Evolutionary conservation across 257 asterid species (phyloP), one percentile per base, ranked within the genome.

Genomic region (Solanum chiquidenum): DNA sequence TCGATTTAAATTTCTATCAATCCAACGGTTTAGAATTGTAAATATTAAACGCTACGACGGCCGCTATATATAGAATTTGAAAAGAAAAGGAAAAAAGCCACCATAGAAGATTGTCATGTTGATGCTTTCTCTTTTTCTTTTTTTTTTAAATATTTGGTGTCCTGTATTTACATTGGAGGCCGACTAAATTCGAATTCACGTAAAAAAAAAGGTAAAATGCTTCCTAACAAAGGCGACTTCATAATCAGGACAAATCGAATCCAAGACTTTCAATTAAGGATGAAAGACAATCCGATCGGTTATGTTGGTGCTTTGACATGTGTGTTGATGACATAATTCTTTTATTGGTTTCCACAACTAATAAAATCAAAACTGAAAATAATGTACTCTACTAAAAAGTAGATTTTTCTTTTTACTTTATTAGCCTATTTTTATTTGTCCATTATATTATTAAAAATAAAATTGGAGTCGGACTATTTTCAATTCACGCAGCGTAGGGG

Each of bases 201-300:
- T 49, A 21, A 49, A 49, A 0, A 49, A 52, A 0, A 1, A 2
- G 18, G 52, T 52, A 52, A 16, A 52, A 16, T 0, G 8, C 1
- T 52, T 0, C 3, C 3, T 16, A 1, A 52, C 4, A 52, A 52
- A 52, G 8, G 0, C 3, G 0, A 52, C 8, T 4, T 46, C 1
- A 16, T 0, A 16, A 16, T 52, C 0, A 52, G 0, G 4, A 0
- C 0, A 52, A 52, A 4, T 16, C 60, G 2, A 16, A 52, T 0
- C 0, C 4, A 0, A 52, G 0, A 52, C 0, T 52, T 52, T 0
- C 6, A 1, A 52, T 16, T 18, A 52, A 16, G 0, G 1, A 52
- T 52, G 21, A 52, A 52, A 52, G 23, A 52, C 60, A 2, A 2
- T 0, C 23, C 0, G 2, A 52, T 16, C 16, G 21, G 60, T 52